Evolutionary conservation across 2,329 filamentous ascomycete genomes (phyloP), one percentile per base, ranked within the genome.

Genomic region (Botrytis fabae): DNA sequence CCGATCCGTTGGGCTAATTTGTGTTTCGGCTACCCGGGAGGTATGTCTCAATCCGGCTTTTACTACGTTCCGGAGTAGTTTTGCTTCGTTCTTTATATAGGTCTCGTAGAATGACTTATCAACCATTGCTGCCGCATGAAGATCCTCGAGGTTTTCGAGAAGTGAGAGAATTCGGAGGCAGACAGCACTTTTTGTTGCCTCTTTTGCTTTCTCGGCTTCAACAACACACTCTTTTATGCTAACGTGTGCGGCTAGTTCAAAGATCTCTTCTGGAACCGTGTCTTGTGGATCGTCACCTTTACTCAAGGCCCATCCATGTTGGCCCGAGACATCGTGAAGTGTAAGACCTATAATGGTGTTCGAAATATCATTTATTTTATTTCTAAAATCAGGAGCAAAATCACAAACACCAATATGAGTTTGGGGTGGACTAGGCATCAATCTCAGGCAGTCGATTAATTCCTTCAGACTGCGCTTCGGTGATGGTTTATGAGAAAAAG

Each of bases 301-400:
- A 3, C 84, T 85, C 3, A 87, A 74, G 0, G 82, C 86, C 86
- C 86, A 88, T 8, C 85, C 86, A 57, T 82, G 82, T 75, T 82
- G 82, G 0, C 85, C 85, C 25, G 83, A 85, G 0, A 87, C 82
- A 44, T 88, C 86, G 63, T 83, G 80, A 0, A 88, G 80, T 2
- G 85, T 87, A 7, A 88, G 74, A 0, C 86, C 86, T 10, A 80
- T 78, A 4, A 88, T 82, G 71, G 85, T 87, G 70, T 86, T 86
- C 73, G 84, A 86, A 2, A 88, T 84, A 73, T 88, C 86, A 40
- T 82, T 84, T 16, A 88, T 80, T 10, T 85, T 83, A 7, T 81
- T 80, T 14, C 85, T 82, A 69, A 88, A 86, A 0, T 83, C 79
- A 1, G 85, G 82, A 8, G 83, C 83, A 12, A 85, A 85, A 73